A percentile compares a stretch with the other conserved stretches of the same genome.
Conservation (phyloP, 2,329 filamentous ascomycete species). For the Westerdykella sp. region DNA sequence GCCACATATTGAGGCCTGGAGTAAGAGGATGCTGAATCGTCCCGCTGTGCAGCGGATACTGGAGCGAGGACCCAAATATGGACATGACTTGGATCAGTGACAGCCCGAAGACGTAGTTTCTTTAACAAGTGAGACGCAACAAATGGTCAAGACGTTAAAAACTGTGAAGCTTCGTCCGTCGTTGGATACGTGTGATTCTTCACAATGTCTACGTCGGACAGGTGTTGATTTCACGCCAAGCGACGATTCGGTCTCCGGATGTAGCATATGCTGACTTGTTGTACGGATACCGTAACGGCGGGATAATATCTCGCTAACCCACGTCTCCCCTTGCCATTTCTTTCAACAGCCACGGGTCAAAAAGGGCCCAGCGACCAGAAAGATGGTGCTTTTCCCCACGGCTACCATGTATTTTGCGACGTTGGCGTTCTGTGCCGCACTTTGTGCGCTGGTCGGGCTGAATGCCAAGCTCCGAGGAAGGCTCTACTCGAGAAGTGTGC, state of each 20-base stretch:
- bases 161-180: conserved; percentile 21
- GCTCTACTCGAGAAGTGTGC: too few relatives aligned
- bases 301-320: conserved; percentile 38
- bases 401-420: too few relatives aligned
- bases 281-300: conserved; percentile 42
- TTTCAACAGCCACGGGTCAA: background rate
- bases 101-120: background rate
- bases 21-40: conserved; percentile 17
- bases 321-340: conserved; percentile 34
- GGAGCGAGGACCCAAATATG: conserved; percentile 13
- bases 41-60: conserved; percentile 16
- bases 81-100: conserved; percentile 1
- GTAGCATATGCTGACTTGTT: conserved; percentile 38
- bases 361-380: too few relatives aligned
- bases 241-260: too few relatives aligned
- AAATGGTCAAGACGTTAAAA: conserved; percentile 17
- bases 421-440: too few relatives aligned
- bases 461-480: too few relatives aligned
- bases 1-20: conserved; percentile 27
- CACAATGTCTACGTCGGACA: too few relatives aligned
- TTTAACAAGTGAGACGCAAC: background rate
- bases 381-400: background rate
- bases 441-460: too few relatives aligned
- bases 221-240: too few relatives aligned
- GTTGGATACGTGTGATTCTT: too few relatives aligned